Base-by-base conservation (phyloP, 805 yeast genomes). In the Barnettozyma siamensis region DNA sequence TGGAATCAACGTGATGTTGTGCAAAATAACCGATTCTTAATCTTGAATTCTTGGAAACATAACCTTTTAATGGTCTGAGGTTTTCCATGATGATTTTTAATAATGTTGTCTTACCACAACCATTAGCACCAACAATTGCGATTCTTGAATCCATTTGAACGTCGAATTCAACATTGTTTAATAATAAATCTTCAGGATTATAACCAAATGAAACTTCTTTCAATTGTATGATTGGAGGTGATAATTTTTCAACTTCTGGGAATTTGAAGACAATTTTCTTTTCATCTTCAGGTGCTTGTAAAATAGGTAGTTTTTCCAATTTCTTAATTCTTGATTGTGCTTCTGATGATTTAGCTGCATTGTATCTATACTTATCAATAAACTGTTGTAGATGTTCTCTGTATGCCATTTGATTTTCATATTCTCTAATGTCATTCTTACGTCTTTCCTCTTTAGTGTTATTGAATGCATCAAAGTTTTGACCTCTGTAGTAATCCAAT, bases 251-350 rank as follows among this genome's bases (percentile, higher is more conserved):
- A 35, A 96, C 96, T 33, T 91, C 97, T 19, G 99, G 97, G 72
- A 93, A 93, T 54, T 78, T 81, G 75, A 93, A 93, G 3, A 83
- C 79, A 49, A 88, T 75, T 27, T 73, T 75, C 55, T 84, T 84
- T 38, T 91, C 98, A 53, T 87, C 95, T 63, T 88, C 95, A 17
- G 99, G 99, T 30, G 95, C 83, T 61, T 91, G 97, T 58, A 93
- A 70, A 10, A 84, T 66, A 4, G 99, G 99, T 51, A 93, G 70
- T 60, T 93, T 93, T 63, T 93, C 99, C 67, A 93, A 74, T 60
- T 93, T 93, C 63, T 93, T 93, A 64, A 93, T 93, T 69, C 99
- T 82, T 6, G 97, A 88, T 65, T 93, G 99, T 0, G 99, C 99
- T 66, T 93, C 99, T 9, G 88, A 80, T 0, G 98, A 86, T 63